These are phyloP conservation scores for Saxophila tyrrhenica DNA, from an alignment of 495 filamentous ascomycete genomes.

Conservation along the genomic window DNA sequence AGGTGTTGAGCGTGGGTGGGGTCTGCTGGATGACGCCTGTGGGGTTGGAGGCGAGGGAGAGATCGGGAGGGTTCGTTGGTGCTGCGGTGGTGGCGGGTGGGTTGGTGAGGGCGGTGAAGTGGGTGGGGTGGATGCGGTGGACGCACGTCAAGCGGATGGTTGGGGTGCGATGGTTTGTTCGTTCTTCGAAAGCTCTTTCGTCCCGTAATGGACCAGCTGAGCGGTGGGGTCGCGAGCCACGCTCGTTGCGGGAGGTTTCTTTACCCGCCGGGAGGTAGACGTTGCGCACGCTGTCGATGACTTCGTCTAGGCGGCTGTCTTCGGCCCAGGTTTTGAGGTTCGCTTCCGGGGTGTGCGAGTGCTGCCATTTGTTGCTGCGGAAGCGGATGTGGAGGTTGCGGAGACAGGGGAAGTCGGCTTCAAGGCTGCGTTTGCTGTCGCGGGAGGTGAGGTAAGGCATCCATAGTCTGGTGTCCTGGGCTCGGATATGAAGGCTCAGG, in stretches of 20 bases:
- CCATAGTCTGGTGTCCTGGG: constrained; percentile 28
- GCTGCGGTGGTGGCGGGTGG: not conserved
- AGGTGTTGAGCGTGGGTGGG: not conserved
- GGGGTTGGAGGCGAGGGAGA: not conserved
- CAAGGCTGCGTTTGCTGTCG: constrained; percentile 20
- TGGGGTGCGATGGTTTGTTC: not conserved
- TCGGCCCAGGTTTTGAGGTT: constrained; percentile 14
- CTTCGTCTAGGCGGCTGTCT: constrained; percentile 15
- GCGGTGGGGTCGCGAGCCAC: not conserved
- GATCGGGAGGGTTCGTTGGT: not conserved
- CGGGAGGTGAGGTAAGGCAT: constrained; percentile 26
- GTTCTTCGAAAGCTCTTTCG: not conserved
- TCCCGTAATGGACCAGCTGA: not conserved
- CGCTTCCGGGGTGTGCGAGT: constrained; percentile 1
- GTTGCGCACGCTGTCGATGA: constrained; percentile 11
- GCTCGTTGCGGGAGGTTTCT: no score
- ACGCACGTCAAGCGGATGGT: constrained; percentile 10
- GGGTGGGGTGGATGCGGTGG: constrained; percentile 10
- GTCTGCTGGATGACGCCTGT: not conserved
- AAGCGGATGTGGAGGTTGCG: constrained; percentile 25
- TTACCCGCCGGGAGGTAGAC: constrained; percentile 9
- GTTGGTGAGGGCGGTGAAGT: constrained; percentile 7
- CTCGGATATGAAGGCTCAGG: constrained; percentile 25
- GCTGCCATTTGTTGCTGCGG: constrained; percentile 19
- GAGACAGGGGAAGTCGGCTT: constrained; percentile 25